Evolutionary conservation across 176 grass and related monocot genomes (phyloP).

Genomic region (Hordeum marinum): DNA sequence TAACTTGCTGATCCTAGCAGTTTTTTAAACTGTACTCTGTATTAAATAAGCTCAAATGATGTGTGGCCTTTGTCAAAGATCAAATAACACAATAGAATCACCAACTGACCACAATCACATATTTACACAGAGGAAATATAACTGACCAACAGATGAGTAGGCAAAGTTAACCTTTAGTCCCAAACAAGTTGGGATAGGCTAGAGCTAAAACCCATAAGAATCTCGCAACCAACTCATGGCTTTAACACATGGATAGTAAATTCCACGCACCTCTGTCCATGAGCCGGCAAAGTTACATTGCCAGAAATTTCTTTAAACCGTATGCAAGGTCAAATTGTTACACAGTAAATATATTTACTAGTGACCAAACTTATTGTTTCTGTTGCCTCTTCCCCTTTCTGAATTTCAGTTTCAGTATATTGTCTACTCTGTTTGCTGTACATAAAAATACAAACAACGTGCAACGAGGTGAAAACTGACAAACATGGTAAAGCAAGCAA

Average conservation of each 20-base stretch:
- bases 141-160: neutral
- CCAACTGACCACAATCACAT: neutral
- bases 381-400: neutral
- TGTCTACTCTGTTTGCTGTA: neutral
- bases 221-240: no score
- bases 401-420: constrained; percentile 6
- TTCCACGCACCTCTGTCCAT: no score
- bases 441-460: neutral
- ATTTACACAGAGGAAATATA: neutral
- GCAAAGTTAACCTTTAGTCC: no score
- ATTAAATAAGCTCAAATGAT: neutral
- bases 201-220: no score
- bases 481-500: neutral
- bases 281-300: neutral
- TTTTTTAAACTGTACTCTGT: neutral
- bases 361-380: neutral
- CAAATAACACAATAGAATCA: neutral
- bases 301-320: neutral
- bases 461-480: neutral
- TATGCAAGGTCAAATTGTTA: neutral
- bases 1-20: neutral
- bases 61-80: neutral
- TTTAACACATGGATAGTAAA: no score
- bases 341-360: neutral
- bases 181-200: no score